Evolutionary conservation across 2,329 filamentous ascomycete species (phyloP).

Genomic region (Ceratocystis eucalypticola): DNA sequence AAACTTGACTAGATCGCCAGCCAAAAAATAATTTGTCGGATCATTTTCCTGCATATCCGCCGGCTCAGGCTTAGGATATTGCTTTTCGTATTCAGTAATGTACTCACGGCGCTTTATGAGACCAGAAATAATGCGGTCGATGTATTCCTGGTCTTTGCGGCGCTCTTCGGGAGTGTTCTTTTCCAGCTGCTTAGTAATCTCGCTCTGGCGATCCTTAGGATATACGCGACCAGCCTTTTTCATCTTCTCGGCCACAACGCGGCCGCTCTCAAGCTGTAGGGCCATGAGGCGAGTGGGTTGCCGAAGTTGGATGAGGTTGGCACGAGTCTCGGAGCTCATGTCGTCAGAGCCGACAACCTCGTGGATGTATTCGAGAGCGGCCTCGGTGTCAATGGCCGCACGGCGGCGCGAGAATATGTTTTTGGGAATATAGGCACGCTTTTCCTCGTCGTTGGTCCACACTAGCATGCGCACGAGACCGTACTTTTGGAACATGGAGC

Average conservation of each 20-base stretch:
- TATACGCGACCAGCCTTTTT: conserved; percentile 29
- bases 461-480: conserved; percentile 69
- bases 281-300: conserved; percentile 32
- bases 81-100: conserved; percentile 2
- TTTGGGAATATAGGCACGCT: conserved; percentile 45
- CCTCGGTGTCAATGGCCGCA: conserved; percentile 44
- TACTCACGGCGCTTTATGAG: neutral
- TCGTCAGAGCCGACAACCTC: conserved; percentile 40
- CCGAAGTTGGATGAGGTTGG: neutral
- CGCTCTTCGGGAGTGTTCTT: conserved; percentile 1
- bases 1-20: conserved; percentile 3
- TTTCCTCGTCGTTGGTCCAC: conserved; percentile 53
- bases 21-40: conserved; percentile 12
- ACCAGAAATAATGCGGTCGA: conserved; percentile 6
- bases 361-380: conserved; percentile 44
- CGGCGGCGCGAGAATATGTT: conserved; percentile 42
- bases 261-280: conserved; percentile 36
- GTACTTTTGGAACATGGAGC: conserved; percentile 55
- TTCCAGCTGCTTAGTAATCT: conserved; percentile 22
- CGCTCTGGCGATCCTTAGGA: conserved; percentile 34
- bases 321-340: conserved; percentile 22
- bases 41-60: neutral
- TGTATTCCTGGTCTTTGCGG: conserved; percentile 5
- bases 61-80: neutral
- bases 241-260: conserved; percentile 32